phyloP scores from a whole-genome alignment of 1,139 yeast genomes.

The Pichia kudriavzevii region DNA sequence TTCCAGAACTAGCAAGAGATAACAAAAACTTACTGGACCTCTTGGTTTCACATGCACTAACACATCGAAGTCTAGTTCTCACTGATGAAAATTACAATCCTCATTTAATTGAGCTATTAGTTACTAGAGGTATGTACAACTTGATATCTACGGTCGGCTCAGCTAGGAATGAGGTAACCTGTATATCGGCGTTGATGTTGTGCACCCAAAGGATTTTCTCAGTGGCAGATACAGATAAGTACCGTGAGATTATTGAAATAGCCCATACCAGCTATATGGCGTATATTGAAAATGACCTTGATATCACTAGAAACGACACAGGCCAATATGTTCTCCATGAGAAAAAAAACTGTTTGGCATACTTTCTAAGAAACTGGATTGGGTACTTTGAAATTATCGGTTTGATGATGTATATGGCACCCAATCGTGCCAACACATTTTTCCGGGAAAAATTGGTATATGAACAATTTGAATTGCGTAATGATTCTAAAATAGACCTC shows the following conservation, averaged over 20 bases:
- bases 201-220: conserved; percentile 12
- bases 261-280: conserved; percentile 7
- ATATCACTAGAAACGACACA: conserved; percentile 3
- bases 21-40: conserved; percentile 11
- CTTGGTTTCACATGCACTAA: conserved; percentile 10
- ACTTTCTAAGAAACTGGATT: conserved; percentile 12
- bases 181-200: conserved; percentile 11
- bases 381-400: conserved; percentile 14
- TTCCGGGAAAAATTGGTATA: conserved; percentile 7
- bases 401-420: conserved; percentile 12
- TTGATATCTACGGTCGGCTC: conserved; percentile 3
- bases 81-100: conserved; percentile 11
- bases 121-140: conserved; percentile 9
- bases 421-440: conserved; percentile 9
- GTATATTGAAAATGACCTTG: conserved; percentile 4
- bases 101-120: conserved; percentile 8
- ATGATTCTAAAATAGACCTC: conserved; percentile 11
- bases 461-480: conserved; percentile 4
- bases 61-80: conserved; percentile 12
- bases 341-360: conserved; percentile 6
- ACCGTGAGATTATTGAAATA: conserved; percentile 10
- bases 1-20: conserved; percentile 10
- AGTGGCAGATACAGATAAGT: conserved; percentile 6
- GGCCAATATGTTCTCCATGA: conserved; percentile 8
- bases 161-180: conserved; percentile 7